phyloP scores from a whole-genome alignment of 2,329 filamentous ascomycete species.

The Calonectria hongkongensis region DNA sequence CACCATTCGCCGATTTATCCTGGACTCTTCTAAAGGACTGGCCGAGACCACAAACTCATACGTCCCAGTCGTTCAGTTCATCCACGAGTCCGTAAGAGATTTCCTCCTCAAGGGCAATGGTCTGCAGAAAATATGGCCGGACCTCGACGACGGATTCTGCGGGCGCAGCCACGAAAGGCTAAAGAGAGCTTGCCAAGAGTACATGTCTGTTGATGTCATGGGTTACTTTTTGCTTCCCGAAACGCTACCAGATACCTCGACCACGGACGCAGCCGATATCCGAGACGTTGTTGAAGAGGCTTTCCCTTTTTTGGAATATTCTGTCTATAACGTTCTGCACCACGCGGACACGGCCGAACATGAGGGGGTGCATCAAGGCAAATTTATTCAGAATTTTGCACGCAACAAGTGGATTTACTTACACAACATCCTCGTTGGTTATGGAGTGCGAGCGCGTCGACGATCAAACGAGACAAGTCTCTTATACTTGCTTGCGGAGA shows the following conservation, averaged over 20 bases:
- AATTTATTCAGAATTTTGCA: background rate
- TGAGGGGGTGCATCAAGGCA: rapidly evolving
- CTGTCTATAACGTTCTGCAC: slow-evolving; percentile 31
- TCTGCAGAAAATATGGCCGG: slow-evolving; percentile 44
- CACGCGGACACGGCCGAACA: slow-evolving; percentile 33
- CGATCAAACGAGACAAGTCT: background rate
- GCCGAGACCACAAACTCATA: slow-evolving; percentile 63
- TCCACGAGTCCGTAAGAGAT: slow-evolving; percentile 71
- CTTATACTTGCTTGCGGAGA: slow-evolving; percentile 43
- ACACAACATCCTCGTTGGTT: slow-evolving; percentile 23
- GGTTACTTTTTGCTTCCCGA: background rate
- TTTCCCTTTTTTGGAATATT: slow-evolving; percentile 45
- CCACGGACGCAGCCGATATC: background rate
- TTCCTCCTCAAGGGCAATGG: slow-evolving; percentile 65
- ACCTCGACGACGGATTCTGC: slow-evolving; percentile 14
- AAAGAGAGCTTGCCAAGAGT: slow-evolving; percentile 33
- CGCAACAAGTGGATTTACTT: rapidly evolving
- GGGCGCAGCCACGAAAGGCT: slow-evolving; percentile 28
- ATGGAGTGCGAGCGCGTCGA: background rate
- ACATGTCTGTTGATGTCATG: slow-evolving; percentile 27
- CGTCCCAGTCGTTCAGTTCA: slow-evolving; percentile 67
- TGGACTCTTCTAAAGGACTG: slow-evolving; percentile 70
- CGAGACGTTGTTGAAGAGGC: background rate
- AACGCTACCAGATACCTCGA: background rate
- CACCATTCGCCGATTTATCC: slow-evolving; percentile 56